Conservation (phyloP, 176 grass and related monocot genomes). For the Bonia amplexicaulis region DNA sequence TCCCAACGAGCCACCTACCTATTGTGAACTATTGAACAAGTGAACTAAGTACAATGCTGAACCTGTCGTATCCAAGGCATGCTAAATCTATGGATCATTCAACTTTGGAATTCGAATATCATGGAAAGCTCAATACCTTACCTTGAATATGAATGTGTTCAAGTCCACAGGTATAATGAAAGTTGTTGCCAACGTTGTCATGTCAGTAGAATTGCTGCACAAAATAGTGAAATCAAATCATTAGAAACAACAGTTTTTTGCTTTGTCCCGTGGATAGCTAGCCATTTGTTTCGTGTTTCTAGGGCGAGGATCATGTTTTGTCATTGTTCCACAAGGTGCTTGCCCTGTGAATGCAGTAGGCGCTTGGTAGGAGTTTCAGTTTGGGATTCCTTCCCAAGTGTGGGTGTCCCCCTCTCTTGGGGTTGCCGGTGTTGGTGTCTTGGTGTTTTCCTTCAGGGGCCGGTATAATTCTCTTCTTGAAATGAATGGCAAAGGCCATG, state of each 20-base stretch:
- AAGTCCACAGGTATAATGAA: conserved; percentile 82
- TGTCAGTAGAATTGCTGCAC: conserved; percentile 66
- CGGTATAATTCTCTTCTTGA: too few species aligned
- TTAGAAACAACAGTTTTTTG: not conserved
- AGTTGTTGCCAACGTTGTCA: conserved; percentile 72
- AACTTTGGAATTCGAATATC: not conserved
- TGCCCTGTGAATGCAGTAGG: too few species aligned
- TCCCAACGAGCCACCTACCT: not conserved
- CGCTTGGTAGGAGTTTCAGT: too few species aligned
- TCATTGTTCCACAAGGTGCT: too few species aligned
- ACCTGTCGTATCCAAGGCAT: not conserved
- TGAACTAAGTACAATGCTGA: not conserved
- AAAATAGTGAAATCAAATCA: conserved; percentile 16
- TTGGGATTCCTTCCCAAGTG: too few species aligned
- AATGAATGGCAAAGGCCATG: too few species aligned
- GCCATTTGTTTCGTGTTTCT: too few species aligned
- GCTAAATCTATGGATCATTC: not conserved
- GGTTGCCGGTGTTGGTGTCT: too few species aligned
- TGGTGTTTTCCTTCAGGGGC: too few species aligned
- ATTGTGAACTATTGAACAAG: not conserved
- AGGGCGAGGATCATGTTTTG: too few species aligned
- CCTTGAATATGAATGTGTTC: conserved; percentile 91
- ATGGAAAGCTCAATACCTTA: conserved; percentile 20
- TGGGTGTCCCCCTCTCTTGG: too few species aligned
- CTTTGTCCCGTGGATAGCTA: too few species aligned